Percentiles rank a stretch among this genome's conserved stretches.
phyloP scores from a whole-genome alignment of 1,284 basidiomycete genomes.

The Trametes versicolor region DNA sequence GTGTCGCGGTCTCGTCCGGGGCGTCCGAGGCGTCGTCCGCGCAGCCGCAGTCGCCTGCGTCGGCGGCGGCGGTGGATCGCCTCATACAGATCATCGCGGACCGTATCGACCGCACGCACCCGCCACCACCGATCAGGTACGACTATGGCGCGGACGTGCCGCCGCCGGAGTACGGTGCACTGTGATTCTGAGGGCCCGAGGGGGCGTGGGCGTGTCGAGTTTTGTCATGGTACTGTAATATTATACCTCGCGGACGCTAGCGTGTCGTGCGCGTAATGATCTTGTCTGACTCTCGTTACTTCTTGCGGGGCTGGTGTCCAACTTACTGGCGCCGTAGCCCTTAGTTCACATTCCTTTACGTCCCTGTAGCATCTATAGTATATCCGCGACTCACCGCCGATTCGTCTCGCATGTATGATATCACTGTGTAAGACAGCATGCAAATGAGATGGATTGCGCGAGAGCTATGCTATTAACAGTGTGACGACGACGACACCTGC shows the following conservation, averaged over 20 bases:
- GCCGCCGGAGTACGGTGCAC: constrained; percentile 32
- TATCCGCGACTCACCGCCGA: no score
- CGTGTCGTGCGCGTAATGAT: neutral
- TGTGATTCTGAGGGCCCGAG: neutral
- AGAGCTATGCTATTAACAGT: constrained; percentile 8
- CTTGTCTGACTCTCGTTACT: no score
- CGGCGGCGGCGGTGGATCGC: constrained; percentile 22
- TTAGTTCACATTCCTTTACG: no score
- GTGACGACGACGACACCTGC: constrained; percentile 3
- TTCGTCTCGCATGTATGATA: neutral
- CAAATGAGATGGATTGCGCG: constrained; percentile 1
- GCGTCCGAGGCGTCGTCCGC: neutral
- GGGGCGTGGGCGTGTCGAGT: neutral
- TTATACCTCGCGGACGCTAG: neutral
- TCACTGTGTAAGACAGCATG: neutral
- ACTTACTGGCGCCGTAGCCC: no score
- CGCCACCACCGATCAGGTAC: neutral
- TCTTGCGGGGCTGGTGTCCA: no score
- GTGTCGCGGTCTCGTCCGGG: neutral
- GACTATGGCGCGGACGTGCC: constrained; percentile 18
- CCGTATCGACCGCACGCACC: constrained; percentile 33
- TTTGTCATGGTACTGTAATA: neutral
- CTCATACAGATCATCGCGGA: constrained; percentile 39
- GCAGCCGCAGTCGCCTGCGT: constrained; percentile 13
- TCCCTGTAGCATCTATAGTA: no score